Base-by-base conservation (phyloP, 768 basidiomycete genomes). In the Suillus ampliporus region DNA sequence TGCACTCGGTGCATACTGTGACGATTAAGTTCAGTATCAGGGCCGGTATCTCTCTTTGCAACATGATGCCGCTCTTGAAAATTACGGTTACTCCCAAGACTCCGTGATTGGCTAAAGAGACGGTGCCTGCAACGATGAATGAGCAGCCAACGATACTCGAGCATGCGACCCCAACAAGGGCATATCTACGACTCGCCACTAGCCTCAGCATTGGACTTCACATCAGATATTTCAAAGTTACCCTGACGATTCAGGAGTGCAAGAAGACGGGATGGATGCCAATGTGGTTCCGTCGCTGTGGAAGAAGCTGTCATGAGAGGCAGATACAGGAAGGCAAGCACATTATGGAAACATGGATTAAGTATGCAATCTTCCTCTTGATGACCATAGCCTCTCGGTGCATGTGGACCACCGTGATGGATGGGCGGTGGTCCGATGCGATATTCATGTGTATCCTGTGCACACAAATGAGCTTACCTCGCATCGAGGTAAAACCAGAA, bases 21-120 rank as follows among this genome's bases (percentile, higher is more conserved):
- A 75, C 68, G 60, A 75, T 63, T 14, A 72, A 47, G n/a, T 69
- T 75, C 53, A 76, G 70, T 5, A 23, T 71, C 7, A 75, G 65
- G 41, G n/a, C 46, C 38, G 77, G 44, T 3, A 67, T 47, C 48
- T 75, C 75, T 34, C 58, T 65, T 51, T 73, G 44, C 1, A 50
- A 28, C 14, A 31, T 37, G 37, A n/a, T 44, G 19, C 34, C 31
- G 44, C 31, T 31, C 31, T 31, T 31, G n/a, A n/a, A n/a, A n/a
- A 2, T 21, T 10, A 3, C 21, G n/a, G 23, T 11, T 11, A n/a
- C 19, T 15, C 61, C 61, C 8, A 6, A 3, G 64, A 66, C 62
- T 19, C 50, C 15, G 10, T 60, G 63, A 19, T 15, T 13, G 53
- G 71, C 62, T 47, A 67, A 57, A 38, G 68, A 37, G 44, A 76